Evolutionary conservation across 2,329 filamentous ascomycete species (phyloP).

Genomic region (Zymoseptoria passerinii): DNA sequence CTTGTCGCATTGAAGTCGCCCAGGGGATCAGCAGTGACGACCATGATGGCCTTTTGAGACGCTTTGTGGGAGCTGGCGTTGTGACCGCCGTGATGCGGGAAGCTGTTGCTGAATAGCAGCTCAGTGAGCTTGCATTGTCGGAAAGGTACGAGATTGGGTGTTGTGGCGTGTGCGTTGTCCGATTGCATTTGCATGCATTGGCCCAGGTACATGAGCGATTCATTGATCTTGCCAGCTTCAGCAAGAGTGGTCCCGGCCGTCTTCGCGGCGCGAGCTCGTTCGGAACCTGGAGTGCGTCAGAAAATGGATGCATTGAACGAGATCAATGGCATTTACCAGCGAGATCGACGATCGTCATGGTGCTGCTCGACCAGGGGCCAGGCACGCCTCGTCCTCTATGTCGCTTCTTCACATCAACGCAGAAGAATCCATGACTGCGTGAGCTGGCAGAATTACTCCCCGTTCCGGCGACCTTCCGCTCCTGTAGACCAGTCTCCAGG

Average conservation of each 20-base stretch:
- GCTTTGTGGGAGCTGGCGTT: constrained; percentile 44
- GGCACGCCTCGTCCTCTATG: constrained; percentile 39
- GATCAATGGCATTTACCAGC: constrained; percentile 50
- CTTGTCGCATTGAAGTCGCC: constrained; percentile 96
- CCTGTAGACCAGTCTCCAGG: constrained; percentile 78
- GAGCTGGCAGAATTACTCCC: constrained; percentile 89
- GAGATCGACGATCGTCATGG: constrained; percentile 81
- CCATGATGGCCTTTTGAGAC: constrained; percentile 87
- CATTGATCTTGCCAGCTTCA: constrained; percentile 97
- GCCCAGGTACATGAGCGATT: constrained; percentile 94
- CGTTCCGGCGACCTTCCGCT: constrained; percentile 80
- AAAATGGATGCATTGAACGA: neutral
- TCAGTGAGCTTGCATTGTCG: constrained; percentile 48
- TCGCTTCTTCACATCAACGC: constrained; percentile 86
- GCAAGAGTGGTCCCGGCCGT: constrained; percentile 86
- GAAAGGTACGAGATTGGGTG: constrained; percentile 64
- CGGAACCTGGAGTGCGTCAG: constrained; percentile 51
- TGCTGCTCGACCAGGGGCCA: constrained; percentile 64
- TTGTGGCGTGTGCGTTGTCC: constrained; percentile 56
- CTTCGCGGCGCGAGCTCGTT: constrained; percentile 86
- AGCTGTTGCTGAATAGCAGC: constrained; percentile 45
- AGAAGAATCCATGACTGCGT: constrained; percentile 92
- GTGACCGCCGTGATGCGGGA: constrained; percentile 21
- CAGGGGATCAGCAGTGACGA: constrained; percentile 85
- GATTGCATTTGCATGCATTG: constrained; percentile 96